Conservation (phyloP, 495 filamentous ascomycete species). For the Parathielavia hyrcaniae region DNA sequence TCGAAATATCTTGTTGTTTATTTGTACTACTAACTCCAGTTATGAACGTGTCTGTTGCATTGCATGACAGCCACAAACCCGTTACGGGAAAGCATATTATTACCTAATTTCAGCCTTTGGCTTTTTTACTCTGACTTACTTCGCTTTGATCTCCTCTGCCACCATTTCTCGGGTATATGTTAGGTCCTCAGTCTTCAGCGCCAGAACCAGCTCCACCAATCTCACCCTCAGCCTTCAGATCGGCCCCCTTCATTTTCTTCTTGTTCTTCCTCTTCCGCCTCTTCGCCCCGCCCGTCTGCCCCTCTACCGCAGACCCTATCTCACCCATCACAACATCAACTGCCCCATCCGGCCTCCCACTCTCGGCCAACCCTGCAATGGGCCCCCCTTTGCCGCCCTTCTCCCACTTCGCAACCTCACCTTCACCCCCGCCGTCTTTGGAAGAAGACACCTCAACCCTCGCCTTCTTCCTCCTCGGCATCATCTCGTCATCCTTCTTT, state of each 20-base stretch:
- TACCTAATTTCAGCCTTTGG: not conserved
- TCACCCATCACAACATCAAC: conserved; percentile 8
- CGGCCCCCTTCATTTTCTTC: conserved; percentile 19
- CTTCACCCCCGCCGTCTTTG: not conserved
- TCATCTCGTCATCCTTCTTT: conserved; percentile 27
- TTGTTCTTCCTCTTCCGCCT: conserved; percentile 43
- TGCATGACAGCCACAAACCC: not conserved
- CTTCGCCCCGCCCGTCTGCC: conserved; percentile 49
- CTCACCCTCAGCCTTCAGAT: conserved; percentile 1
- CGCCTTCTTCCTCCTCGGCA: conserved; percentile 10
- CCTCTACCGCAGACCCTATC: not conserved
- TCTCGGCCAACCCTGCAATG: conserved; percentile 4
- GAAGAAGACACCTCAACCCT: not conserved
- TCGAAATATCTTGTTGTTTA: not conserved
- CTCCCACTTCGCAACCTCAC: not conserved
- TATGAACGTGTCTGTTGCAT: no score
- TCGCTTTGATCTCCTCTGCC: no score
- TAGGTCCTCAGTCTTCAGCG: no score
- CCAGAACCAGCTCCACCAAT: not conserved
- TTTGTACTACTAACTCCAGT: conserved; percentile 1
- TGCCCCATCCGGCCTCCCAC: not conserved
- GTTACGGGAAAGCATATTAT: not conserved
- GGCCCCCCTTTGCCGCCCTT: not conserved
- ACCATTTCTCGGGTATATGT: no score
- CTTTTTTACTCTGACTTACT: no score